A percentile compares a stretch with the other conserved stretches of the same genome.
These are phyloP conservation scores for Microdochium paspali DNA, from an alignment of 2,329 filamentous ascomycete genomes.

Conservation along the genomic window DNA sequence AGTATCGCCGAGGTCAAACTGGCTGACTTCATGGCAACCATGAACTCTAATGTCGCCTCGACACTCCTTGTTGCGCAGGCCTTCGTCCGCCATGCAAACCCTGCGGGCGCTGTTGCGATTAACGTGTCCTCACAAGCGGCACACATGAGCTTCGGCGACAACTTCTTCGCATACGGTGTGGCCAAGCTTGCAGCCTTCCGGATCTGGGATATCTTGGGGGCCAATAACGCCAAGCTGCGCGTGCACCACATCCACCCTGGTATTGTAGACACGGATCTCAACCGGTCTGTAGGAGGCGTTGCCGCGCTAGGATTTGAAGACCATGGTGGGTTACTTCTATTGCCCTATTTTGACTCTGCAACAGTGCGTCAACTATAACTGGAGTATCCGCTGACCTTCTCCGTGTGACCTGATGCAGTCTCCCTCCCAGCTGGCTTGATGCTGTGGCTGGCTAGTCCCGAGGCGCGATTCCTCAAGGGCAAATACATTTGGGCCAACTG, in stretches of 20 bases:
- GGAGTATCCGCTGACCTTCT: background rate
- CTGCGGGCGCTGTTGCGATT: slow-evolving; percentile 20
- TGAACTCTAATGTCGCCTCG: slow-evolving; percentile 23
- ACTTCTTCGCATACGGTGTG: slow-evolving; percentile 25
- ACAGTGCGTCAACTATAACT: too few relatives aligned
- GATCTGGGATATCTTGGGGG: slow-evolving; percentile 27
- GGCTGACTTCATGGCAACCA: slow-evolving; percentile 20
- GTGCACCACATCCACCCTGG: slow-evolving; percentile 35
- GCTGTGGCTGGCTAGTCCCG: slow-evolving; percentile 32
- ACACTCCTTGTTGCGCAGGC: slow-evolving; percentile 20
- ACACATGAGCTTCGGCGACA: slow-evolving; percentile 17
- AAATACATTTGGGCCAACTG: slow-evolving; percentile 38
- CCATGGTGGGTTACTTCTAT: slow-evolving; percentile 2
- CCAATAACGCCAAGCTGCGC: slow-evolving; percentile 10
- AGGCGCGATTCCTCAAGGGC: slow-evolving; percentile 35
- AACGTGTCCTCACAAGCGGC: slow-evolving; percentile 23
- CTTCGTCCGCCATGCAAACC: slow-evolving; percentile 21
- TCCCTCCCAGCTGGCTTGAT: slow-evolving; percentile 29
- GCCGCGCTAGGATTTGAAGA: slow-evolving; percentile 5
- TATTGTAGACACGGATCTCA: slow-evolving; percentile 17
- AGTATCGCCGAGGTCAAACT: slow-evolving; percentile 16
- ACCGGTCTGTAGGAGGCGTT: slow-evolving; percentile 6
- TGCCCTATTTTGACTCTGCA: background rate
- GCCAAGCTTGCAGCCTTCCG: slow-evolving; percentile 31
- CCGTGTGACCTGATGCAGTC: slow-evolving; percentile 14